Percentiles rank a stretch among this genome's conserved stretches.
These are phyloP conservation scores for Psidium friedrichsthalianum DNA, from an alignment of 345 rosid genomes.

Conservation along the genomic window DNA sequence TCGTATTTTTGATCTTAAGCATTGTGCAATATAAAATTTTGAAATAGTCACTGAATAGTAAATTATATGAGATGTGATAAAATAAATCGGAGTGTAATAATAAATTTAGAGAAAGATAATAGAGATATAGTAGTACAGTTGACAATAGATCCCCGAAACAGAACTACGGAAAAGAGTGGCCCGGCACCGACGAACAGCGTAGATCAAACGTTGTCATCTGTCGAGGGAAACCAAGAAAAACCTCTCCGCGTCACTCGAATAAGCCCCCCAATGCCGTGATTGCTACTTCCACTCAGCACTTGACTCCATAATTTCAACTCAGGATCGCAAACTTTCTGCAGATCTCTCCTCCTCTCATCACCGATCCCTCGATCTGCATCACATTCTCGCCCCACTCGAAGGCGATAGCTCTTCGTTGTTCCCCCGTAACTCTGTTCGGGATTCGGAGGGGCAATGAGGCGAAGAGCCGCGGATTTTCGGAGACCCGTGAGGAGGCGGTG, in stretches of 20 bases:
- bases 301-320: background rate
- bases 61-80: background rate
- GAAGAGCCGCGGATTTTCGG: constrained; percentile 58
- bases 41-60: background rate
- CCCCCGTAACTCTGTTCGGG: background rate
- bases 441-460: constrained; percentile 31
- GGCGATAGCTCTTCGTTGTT: background rate
- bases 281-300: background rate
- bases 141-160: background rate
- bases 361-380: background rate
- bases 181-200: background rate
- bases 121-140: background rate
- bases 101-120: background rate
- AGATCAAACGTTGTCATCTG: background rate
- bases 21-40: background rate
- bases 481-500: constrained; percentile 51
- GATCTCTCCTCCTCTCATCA: background rate
- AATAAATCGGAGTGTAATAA: background rate
- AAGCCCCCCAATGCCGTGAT: background rate
- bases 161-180: background rate
- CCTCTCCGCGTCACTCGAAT: background rate
- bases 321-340: background rate
- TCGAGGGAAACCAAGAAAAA: background rate
- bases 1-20: background rate
- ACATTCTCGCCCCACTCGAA: background rate